phyloP scores from a whole-genome alignment of 1,284 basidiomycete species.

The Trichosporon ovoides region DNA sequence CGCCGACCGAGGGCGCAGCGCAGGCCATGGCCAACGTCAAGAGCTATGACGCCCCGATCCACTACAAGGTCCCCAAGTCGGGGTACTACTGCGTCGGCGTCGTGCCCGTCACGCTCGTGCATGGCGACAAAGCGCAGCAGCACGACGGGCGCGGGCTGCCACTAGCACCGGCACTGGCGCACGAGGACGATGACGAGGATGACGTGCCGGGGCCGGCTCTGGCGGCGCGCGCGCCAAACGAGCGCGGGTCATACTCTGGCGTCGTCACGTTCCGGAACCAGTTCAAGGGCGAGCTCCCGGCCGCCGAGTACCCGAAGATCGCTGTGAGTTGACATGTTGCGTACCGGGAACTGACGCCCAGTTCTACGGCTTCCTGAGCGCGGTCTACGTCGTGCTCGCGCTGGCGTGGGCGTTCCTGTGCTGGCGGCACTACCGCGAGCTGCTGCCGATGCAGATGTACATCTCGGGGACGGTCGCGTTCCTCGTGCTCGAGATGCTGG shows the following conservation, averaged over 20 bases:
- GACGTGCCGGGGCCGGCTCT: slow-evolving; percentile 10
- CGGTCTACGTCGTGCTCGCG: slow-evolving; percentile 67
- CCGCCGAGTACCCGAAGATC: slow-evolving; percentile 97
- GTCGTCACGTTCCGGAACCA: slow-evolving; percentile 79
- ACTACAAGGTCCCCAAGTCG: slow-evolving; percentile 77
- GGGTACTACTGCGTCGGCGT: slow-evolving; percentile 94
- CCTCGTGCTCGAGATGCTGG: slow-evolving; percentile 88
- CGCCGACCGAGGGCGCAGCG: not conserved
- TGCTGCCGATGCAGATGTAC: slow-evolving; percentile 74
- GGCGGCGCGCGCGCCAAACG: slow-evolving; percentile 47
- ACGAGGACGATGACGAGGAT: not conserved
- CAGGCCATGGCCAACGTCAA: slow-evolving; percentile 1
- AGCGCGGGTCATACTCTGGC: slow-evolving; percentile 75
- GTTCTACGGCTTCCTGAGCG: slow-evolving; percentile 83
- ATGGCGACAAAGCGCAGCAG: slow-evolving; percentile 10
- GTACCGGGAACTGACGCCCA: slow-evolving; percentile 38
- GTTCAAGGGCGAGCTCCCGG: slow-evolving; percentile 83
- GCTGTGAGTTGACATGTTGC: slow-evolving; percentile 56
- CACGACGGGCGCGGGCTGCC: not conserved
- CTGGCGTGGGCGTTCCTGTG: slow-evolving; percentile 78
- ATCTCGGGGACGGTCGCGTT: slow-evolving; percentile 85
- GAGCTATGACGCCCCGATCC: slow-evolving; percentile 44
- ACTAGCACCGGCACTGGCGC: too few species aligned
- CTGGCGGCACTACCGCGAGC: slow-evolving; percentile 71
- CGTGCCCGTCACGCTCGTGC: slow-evolving; percentile 69